Evolutionary conservation across 2,329 filamentous ascomycete genomes (phyloP), one percentile per base, ranked within the genome.

Genomic region (Ceratocystis papillata): DNA sequence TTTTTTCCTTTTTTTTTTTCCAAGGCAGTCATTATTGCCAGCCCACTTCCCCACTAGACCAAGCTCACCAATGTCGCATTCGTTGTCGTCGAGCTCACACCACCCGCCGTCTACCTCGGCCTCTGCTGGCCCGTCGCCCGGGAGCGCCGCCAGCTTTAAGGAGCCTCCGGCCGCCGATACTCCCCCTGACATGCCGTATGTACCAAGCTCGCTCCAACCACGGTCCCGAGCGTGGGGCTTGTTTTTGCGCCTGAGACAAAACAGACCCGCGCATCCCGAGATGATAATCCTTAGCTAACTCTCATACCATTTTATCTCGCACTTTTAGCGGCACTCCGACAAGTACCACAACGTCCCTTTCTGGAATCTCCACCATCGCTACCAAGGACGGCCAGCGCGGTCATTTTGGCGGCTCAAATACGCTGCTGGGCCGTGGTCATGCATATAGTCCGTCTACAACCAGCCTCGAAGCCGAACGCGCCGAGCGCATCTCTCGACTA

Each of bases 301-400:
- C n/a, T 22, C 15, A 15, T 62, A 8, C 44, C 25, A 67, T n/a
- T 37, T 48, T 20, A 6, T 20, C 22, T 55, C 6, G 10, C 15
- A 10, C 22, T 53, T 53, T 53, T 69, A 96, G 90, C 70, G 92
- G 93, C 72, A 97, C 93, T 2, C 93, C 93, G 2, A 96, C 94
- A 70, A 96, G 90, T 70, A 88, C 89, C 50, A 95, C 90, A 2
- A 96, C 92, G 12, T 95, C 91, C 63, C 87, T 97, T 72, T 96
- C 90, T 30, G 87, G 91, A 50, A 83, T 97, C 61, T 96, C 90
- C 17, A 96, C 93, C 20, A 94, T 90, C 12, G 93, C 93, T 63
- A 96, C 96, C 80, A 96, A 96, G 77, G 93, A 97, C 74, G 93
- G 93, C 71, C 90, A 96, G 73, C 89, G 90, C 68, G 93, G 93